Evolutionary conservation across 2,329 filamentous ascomycete species (phyloP).

Genomic region (Pseudogymnoascus sp.): DNA sequence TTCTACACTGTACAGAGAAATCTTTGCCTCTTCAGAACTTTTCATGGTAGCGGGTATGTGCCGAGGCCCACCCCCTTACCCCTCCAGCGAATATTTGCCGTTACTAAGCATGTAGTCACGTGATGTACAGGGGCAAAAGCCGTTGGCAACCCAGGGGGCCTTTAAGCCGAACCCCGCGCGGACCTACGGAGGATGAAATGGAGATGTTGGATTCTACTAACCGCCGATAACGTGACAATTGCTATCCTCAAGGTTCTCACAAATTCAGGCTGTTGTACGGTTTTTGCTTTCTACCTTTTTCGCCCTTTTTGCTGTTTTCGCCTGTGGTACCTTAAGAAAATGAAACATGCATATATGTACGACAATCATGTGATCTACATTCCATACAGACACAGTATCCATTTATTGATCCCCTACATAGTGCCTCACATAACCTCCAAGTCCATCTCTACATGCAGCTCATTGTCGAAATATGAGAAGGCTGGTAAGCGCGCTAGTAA

Average conservation of each 20-base stretch:
- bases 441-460: background rate
- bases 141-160: no score
- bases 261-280: background rate
- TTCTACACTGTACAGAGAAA: background rate
- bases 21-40: background rate
- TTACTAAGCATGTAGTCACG: background rate
- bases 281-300: background rate
- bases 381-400: background rate
- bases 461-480: conserved; percentile 4
- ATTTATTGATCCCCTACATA: background rate
- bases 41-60: background rate
- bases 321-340: background rate
- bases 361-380: background rate
- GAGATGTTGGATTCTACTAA: background rate
- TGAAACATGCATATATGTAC: background rate
- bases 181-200: background rate
- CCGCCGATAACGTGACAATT: background rate
- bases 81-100: background rate
- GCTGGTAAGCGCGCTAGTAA: conserved; percentile 6
- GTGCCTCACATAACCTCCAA: background rate
- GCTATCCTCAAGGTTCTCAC: background rate
- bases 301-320: background rate
- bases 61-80: background rate
- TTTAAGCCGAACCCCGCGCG: background rate
- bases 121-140: background rate